Percentiles rank a stretch among this genome's conserved stretches.
Evolutionary conservation across 306 rosid species (phyloP).

Genomic region (Prunus davidiana): DNA sequence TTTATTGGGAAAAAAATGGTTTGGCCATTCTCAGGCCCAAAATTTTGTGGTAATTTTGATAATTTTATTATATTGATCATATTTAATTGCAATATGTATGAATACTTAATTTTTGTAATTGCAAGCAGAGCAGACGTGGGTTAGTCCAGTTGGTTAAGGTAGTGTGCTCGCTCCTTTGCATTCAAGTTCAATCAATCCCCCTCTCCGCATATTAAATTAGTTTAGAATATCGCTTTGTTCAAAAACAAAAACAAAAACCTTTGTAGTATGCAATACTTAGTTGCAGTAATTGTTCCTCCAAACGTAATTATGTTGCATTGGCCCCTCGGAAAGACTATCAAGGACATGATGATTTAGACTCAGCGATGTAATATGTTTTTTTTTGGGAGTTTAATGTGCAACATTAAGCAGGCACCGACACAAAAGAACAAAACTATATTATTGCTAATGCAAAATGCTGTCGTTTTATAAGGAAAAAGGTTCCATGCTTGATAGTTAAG

Average conservation of each 20-base stretch:
- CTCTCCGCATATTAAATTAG: no score
- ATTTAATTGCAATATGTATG: no score
- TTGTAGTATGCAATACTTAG: no score
- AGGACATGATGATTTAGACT: not conserved
- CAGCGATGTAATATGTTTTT: not conserved
- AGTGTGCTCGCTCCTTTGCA: no score
- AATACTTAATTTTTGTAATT: no score
- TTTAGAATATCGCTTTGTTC: no score
- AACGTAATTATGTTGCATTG: not conserved
- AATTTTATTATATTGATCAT: not conserved
- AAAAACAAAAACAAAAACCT: no score
- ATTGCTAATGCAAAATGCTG: not conserved
- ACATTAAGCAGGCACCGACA: constrained; percentile 1
- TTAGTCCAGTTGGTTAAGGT: no score
- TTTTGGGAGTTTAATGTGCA: not conserved
- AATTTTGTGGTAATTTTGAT: not conserved
- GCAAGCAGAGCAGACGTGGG: no score
- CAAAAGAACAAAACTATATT: not conserved
- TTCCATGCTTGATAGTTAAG: constrained; percentile 6
- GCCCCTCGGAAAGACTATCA: not conserved
- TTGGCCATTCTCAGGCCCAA: not conserved
- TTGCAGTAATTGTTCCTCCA: not conserved
- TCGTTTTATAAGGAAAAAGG: not conserved
- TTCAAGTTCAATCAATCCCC: no score
- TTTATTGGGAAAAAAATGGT: not conserved